A percentile compares a stretch with the other conserved stretches of the same genome.
phyloP scores from a whole-genome alignment of 441 rosid species.

The Brassica hybrid region DNA sequence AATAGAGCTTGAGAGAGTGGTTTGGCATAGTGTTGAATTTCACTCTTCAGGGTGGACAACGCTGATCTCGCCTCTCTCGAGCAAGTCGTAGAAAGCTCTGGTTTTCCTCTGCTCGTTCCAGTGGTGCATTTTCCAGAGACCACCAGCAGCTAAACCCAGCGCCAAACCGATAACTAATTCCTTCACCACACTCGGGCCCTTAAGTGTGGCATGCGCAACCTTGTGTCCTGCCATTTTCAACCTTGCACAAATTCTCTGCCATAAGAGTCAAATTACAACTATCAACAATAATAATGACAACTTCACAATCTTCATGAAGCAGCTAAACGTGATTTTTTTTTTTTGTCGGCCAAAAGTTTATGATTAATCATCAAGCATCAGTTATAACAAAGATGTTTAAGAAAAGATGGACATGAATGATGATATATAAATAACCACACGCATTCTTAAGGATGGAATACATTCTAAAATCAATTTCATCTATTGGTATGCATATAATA shows the following conservation, averaged over 20 bases:
- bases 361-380: too few relatives aligned
- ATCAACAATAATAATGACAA: background rate
- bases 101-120: slow-evolving; percentile 85
- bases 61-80: slow-evolving; percentile 77
- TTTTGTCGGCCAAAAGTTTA: too few relatives aligned
- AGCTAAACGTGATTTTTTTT: too few relatives aligned
- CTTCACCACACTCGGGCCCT: slow-evolving; percentile 78
- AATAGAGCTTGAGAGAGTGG: background rate
- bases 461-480: too few relatives aligned
- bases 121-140: slow-evolving; percentile 86
- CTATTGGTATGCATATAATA: too few relatives aligned
- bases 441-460: too few relatives aligned
- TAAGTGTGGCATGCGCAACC: slow-evolving; percentile 72
- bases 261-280: background rate
- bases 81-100: slow-evolving; percentile 74
- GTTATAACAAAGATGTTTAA: too few relatives aligned
- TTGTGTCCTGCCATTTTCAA: slow-evolving; percentile 64
- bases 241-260: background rate
- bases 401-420: too few relatives aligned
- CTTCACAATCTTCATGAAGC: background rate
- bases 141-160: slow-evolving; percentile 68
- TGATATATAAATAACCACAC: too few relatives aligned
- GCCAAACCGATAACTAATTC: slow-evolving; percentile 60
- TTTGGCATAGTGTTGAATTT: too few relatives aligned
- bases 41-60: slow-evolving; percentile 48